Conservation (phyloP, 139 green algal species). For the Micractinium sp. region DNA sequence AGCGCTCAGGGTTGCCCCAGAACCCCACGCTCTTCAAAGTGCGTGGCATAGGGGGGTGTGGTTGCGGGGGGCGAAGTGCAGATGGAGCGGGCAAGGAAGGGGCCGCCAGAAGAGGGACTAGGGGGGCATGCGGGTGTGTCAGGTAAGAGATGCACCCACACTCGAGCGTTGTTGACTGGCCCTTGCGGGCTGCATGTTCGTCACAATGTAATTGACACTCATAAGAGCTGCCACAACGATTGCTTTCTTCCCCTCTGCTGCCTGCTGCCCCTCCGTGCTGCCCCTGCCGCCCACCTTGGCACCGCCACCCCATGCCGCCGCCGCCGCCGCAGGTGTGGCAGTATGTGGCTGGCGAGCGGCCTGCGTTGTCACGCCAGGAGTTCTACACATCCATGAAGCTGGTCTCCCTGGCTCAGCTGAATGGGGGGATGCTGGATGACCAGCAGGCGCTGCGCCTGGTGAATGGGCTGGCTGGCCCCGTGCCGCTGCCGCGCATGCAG, state of each 20-base stretch:
- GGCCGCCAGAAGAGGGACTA: background rate
- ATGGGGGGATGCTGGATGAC: conserved; percentile 49
- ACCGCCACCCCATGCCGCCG: background rate
- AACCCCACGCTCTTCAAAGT: conserved; percentile 81
- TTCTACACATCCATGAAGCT: conserved; percentile 85
- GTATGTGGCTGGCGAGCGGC: conserved; percentile 69
- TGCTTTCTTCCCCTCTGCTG: background rate
- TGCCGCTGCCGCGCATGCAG: conserved; percentile 36
- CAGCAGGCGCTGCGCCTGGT: conserved; percentile 36
- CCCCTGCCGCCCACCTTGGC: too few relatives aligned
- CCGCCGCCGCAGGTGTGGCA: conserved; percentile 80
- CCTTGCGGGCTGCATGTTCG: too few relatives aligned
- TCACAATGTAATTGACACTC: too few relatives aligned
- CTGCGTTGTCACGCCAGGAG: conserved; percentile 76
- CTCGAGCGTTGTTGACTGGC: too few relatives aligned
- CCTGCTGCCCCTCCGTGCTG: background rate
- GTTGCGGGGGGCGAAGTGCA: background rate
- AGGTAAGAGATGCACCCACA: too few relatives aligned
- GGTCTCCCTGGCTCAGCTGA: conserved; percentile 74
- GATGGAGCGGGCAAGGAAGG: background rate
- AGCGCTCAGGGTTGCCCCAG: conserved; percentile 67
- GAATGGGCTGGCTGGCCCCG: conserved; percentile 37
- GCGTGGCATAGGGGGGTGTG: too few relatives aligned
- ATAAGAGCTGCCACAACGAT: too few relatives aligned
- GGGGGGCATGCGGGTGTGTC: too few relatives aligned